phyloP scores from a whole-genome alignment of 345 rosid species.

The Conringia planisiliqua region DNA sequence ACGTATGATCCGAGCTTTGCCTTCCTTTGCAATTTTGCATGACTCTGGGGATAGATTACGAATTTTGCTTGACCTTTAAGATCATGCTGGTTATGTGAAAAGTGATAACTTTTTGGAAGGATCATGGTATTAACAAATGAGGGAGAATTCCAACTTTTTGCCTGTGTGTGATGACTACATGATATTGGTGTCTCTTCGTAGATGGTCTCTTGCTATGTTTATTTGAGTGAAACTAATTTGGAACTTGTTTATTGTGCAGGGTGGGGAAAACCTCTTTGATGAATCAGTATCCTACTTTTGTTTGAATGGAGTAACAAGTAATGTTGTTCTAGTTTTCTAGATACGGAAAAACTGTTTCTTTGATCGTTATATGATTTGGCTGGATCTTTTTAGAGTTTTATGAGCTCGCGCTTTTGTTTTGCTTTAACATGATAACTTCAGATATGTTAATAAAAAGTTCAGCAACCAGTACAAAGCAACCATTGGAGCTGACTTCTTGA shows the following conservation, averaged over 20 bases:
- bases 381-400: neutral
- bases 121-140: neutral
- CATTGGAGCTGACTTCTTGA: constrained; percentile 93
- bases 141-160: neutral
- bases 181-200: neutral
- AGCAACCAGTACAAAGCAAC: constrained; percentile 96
- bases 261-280: constrained; percentile 97
- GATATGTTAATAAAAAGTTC: constrained; percentile 92
- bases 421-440: constrained; percentile 35
- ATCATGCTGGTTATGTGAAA: neutral
- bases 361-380: neutral
- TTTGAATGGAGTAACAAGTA: neutral
- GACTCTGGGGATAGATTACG: neutral
- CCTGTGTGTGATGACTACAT: neutral
- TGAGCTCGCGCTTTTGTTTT: constrained; percentile 7
- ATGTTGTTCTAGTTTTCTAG: neutral
- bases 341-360: neutral
- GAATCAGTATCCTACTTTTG: constrained; percentile 75
- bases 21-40: neutral
- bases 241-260: constrained; percentile 43
- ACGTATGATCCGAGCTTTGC: neutral
- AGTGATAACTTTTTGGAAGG: neutral
- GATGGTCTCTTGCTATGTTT: neutral
- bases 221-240: neutral
- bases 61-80: neutral